Base-by-base conservation (phyloP, 169 alveolate species). In the Eimeria maxima region DNA sequence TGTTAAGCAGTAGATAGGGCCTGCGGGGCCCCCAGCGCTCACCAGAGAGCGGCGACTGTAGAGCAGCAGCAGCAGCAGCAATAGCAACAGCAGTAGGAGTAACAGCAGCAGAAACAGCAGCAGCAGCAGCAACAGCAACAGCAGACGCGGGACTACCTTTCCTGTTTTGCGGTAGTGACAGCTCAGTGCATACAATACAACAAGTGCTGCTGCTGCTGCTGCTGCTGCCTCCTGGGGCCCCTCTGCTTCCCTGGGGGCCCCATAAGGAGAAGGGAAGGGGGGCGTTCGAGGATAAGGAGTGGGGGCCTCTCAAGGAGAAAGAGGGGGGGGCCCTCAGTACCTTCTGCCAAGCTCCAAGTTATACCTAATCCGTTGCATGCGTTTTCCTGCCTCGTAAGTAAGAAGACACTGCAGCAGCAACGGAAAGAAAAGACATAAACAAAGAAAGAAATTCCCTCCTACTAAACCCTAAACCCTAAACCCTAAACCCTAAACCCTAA, bases 151-250 rank as follows among this genome's bases (percentile, higher is more conserved):
- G 18, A 18, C 20, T 16, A 8, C 60, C 60, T 53, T 11, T 0
- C 60, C 69, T 60, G 13, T 45, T 27, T 14, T 53, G 4, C 45
- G 42, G 0, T 73, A 29, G n/a, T 60, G 20, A 2, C 69, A 16
- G 69, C n/a, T 60, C 18, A 16, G 2, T 29, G 27, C 7, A 69
- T 27, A 2, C 10, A 27, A n/a, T 45, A n/a, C 80, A 4, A 42
- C n/a, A 4, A 73, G 18, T 73, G 83, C 83, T 73, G 83, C 83
- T 73, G 18, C 83, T 73, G 83, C 83, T 73, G 18, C 83, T 73
- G 7, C 83, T 53, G 10, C 60, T 69, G 44, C 38, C 38, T 33
- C 38, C 38, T 33, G 80, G 80, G 80, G 80, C 80, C 80, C 80
- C 80, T 69, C 47, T 29, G 7, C 18, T 33, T 44, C 10, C 6